Evolutionary conservation across 2,329 filamentous ascomycete species (phyloP), one percentile per base, ranked within the genome.

Genomic region (Capronia americana): DNA sequence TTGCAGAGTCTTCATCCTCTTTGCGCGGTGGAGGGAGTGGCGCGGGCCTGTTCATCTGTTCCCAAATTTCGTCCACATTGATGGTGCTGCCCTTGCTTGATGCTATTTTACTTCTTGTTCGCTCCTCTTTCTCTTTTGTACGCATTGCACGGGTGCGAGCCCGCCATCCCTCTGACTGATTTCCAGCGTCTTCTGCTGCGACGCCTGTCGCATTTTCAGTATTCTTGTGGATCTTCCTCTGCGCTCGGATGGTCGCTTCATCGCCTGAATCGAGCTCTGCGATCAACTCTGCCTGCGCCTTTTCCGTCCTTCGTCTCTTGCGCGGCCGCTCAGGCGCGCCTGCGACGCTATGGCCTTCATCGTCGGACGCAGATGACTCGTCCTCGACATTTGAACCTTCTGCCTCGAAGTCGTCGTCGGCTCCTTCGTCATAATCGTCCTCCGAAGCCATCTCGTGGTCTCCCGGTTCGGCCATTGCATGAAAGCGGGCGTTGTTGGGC

Each of bases 1-100:
- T 62, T 7, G 68, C 50, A 17, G 69, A 3, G 38, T 8, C 34
- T 11, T 67, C 50, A 41, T 20, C 62, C 30, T 67, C 71, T 24
- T 59, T 60, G 51, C 58, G 57, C 17, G 67, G 57, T 34, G 66
- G 58, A 58, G 46, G 61, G 20, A 67, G 58, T 46, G 68, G 61
- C 11, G 73, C 73, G 3, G 78, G 74, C 2, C 75, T 70, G 57
- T 83, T 85, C 79, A 87, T 81, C 65, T 80, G 79, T 61, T 77
- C 80, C 85, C 85, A 87, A 57, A 87, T 67, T 20, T 80, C 80
- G 65, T 87, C 79, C 4, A 87, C 83, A 66, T 87, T 84, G 46
- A 86, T 79, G 0, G 85, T 86, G 57, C 84, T 84, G 32, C 81
- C 79, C 53, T 81, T 82, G 68, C 79, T 78, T 57, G 77, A 80